Evolutionary conservation across 164 flowering plant species (phyloP).

Genomic region (Magnolia sinica): DNA sequence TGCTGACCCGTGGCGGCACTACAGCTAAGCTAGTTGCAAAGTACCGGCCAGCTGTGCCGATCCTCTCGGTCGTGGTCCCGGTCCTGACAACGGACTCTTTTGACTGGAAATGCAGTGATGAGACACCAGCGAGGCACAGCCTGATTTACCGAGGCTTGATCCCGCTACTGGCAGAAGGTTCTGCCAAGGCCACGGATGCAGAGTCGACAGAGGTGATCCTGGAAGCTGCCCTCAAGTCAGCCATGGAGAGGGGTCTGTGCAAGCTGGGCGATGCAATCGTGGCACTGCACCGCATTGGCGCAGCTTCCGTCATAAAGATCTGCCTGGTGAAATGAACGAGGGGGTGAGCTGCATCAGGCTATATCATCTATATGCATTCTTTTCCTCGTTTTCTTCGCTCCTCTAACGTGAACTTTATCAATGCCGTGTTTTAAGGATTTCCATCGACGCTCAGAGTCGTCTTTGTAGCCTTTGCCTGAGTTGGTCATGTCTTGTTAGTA

Average conservation of each 20-base stretch:
- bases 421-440: neutral
- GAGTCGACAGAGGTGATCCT: slow-evolving; percentile 78
- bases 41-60: slow-evolving; percentile 85
- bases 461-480: neutral
- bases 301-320: slow-evolving; percentile 45
- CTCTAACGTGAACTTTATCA: neutral
- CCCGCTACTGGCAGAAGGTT: slow-evolving; percentile 70
- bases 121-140: slow-evolving; percentile 79
- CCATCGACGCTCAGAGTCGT: neutral
- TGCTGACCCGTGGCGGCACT: slow-evolving; percentile 74
- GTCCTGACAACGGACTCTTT: slow-evolving; percentile 69
- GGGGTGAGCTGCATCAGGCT: neutral
- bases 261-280: slow-evolving; percentile 45
- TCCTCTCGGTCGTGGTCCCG: slow-evolving; percentile 78
- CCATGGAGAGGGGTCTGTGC: slow-evolving; percentile 45
- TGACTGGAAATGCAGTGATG: slow-evolving; percentile 79
- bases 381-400: neutral
- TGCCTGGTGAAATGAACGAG: slow-evolving; percentile 37
- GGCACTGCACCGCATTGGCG: slow-evolving; percentile 46
- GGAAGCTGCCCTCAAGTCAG: slow-evolving; percentile 65
- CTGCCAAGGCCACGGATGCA: slow-evolving; percentile 77
- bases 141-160: slow-evolving; percentile 68
- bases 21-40: slow-evolving; percentile 85
- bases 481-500: neutral
- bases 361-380: neutral